Percentiles rank a stretch among this genome's conserved stretches.
Evolutionary conservation across 257 asterid species (phyloP).

Genomic region (Solanum etuberosum): DNA sequence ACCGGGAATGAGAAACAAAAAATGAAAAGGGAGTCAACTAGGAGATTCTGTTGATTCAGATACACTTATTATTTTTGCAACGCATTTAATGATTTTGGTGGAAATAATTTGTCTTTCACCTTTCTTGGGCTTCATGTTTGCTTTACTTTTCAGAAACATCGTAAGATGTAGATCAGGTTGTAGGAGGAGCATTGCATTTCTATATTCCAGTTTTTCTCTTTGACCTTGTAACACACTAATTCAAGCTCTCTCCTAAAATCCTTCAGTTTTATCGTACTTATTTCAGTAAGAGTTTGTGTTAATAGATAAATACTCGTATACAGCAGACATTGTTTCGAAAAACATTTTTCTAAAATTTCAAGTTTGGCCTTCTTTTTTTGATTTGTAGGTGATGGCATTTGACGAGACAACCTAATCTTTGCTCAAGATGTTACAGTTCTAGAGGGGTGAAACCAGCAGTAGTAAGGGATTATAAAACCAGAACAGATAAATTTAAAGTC

Average conservation of each 20-base stretch:
- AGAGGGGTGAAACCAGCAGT: background rate
- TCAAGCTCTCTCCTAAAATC: background rate
- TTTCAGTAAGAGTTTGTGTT: background rate
- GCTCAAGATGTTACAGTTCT: background rate
- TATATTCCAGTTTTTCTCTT: background rate
- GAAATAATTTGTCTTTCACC: background rate
- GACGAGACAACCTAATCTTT: constrained; percentile 3
- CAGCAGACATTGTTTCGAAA: background rate
- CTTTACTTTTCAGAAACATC: background rate
- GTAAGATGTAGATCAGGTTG: background rate
- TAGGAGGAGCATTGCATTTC: background rate
- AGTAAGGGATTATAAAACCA: background rate
- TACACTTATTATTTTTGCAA: background rate
- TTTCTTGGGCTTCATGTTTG: background rate
- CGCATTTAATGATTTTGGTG: background rate
- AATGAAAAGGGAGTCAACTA: background rate
- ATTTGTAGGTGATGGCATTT: constrained; percentile 6
- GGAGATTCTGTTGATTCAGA: background rate
- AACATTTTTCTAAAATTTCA: background rate
- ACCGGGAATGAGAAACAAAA: background rate
- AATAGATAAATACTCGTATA: background rate
- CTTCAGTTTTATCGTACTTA: background rate
- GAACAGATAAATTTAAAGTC: background rate
- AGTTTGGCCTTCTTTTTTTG: background rate
- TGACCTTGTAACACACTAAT: background rate